Evolutionary conservation across 2,329 filamentous ascomycete species (phyloP).

Genomic region (Fusarium bulbicola): DNA sequence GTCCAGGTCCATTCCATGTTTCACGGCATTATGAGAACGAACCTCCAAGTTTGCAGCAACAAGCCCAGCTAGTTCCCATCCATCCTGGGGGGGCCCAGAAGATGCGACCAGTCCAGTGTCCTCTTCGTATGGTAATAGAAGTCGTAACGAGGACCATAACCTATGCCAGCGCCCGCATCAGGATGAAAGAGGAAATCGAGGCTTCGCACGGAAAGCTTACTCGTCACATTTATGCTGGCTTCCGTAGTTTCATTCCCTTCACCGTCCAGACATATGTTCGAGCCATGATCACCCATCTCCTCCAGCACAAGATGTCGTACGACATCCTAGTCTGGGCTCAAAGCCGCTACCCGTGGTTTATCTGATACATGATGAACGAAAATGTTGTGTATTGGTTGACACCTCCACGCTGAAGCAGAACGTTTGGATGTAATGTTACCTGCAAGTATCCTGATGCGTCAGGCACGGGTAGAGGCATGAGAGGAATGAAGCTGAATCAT

Average conservation of each 20-base stretch:
- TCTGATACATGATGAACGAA: neutral
- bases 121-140: neutral
- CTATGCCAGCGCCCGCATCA: conserved; percentile 24
- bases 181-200: neutral
- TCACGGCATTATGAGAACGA: neutral
- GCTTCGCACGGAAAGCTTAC: conserved; percentile 4
- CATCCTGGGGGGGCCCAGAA: neutral
- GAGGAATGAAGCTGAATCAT: conserved; percentile 4
- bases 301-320: conserved; percentile 9
- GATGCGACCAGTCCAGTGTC: neutral
- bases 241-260: conserved; percentile 15
- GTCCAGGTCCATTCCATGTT: neutral
- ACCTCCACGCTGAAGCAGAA: neutral
- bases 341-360: conserved; percentile 12
- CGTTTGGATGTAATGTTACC: neutral
- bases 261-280: neutral
- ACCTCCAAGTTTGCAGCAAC: neutral
- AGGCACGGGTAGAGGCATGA: conserved; percentile 15
- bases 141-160: neutral
- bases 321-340: conserved; percentile 7
- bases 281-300: neutral
- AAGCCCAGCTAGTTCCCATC: neutral
- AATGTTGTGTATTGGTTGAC: neutral
- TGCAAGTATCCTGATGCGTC: conserved; percentile 7
- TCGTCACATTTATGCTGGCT: conserved; percentile 10